These are phyloP conservation scores for Rubia balearica DNA, from an alignment of 305 asterid species.

Conservation along the genomic window DNA sequence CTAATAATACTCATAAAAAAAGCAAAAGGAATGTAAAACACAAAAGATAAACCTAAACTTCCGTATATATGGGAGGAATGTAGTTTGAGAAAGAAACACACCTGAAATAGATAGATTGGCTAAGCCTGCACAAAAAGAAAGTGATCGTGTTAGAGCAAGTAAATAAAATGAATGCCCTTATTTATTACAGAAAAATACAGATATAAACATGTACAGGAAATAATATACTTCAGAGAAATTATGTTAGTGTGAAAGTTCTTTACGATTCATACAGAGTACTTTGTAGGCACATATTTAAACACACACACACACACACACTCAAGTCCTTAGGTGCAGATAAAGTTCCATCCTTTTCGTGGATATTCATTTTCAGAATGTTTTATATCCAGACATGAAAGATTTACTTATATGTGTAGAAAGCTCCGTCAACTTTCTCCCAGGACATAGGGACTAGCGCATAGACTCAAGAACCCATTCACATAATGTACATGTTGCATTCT, in stretches of 20 bases:
- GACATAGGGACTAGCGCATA: background rate
- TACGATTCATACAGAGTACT: background rate
- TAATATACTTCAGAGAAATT: background rate
- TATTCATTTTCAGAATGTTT: too few relatives aligned
- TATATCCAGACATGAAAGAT: background rate
- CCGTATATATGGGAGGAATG: background rate
- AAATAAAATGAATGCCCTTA: background rate
- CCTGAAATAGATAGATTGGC: constrained; percentile 66
- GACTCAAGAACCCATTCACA: background rate
- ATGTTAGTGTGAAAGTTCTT: background rate
- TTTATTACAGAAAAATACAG: background rate
- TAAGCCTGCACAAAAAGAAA: constrained; percentile 51
- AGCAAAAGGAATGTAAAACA: background rate
- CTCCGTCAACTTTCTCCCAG: constrained; percentile 1
- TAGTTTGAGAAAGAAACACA: constrained; percentile 19
- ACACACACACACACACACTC: background rate
- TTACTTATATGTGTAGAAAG: background rate
- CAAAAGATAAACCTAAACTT: background rate
- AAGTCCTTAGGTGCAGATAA: background rate
- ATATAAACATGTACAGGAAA: background rate
- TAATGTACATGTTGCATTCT: background rate
- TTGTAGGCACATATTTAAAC: background rate
- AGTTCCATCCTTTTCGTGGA: background rate
- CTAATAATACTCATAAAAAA: background rate
- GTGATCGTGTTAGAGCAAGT: constrained; percentile 18